These are phyloP conservation scores for Musa balbisiana DNA, from an alignment of 202 grass and related monocot species.

Conservation along the genomic window DNA sequence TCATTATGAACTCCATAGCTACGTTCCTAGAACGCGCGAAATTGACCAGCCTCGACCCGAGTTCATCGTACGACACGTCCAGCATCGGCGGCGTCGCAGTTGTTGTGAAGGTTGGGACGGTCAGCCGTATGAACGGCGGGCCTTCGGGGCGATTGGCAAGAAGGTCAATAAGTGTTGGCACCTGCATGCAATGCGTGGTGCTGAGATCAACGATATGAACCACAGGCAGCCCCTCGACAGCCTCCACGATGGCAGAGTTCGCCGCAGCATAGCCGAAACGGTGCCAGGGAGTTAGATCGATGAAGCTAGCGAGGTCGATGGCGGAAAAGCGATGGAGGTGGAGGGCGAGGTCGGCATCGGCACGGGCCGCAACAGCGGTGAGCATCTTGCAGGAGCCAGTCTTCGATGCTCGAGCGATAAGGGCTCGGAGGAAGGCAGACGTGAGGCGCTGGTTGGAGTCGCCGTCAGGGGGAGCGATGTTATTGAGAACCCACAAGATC, in stretches of 20 bases:
- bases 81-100: constrained; percentile 41
- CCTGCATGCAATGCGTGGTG: constrained; percentile 99
- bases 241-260: constrained; percentile 77
- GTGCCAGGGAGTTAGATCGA: constrained; percentile 96
- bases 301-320: constrained; percentile 73
- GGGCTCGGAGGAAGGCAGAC: constrained; percentile 73
- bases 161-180: constrained; percentile 91
- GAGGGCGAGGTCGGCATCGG: constrained; percentile 41
- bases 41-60: constrained; percentile 55
- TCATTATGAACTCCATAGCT: constrained; percentile 63
- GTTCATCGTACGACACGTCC: constrained; percentile 77
- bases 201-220: constrained; percentile 81
- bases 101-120: constrained; percentile 31
- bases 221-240: constrained; percentile 55
- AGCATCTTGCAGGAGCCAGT: constrained; percentile 83
- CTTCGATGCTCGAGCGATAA: constrained; percentile 71
- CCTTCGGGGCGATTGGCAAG: constrained; percentile 68
- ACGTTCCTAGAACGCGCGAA: constrained; percentile 75
- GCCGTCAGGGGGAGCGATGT: constrained; percentile 82
- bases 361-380: constrained; percentile 30
- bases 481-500: constrained; percentile 96
- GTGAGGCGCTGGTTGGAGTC: constrained; percentile 87
- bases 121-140: constrained; percentile 57
- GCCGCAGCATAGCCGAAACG: constrained; percentile 81
- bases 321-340: constrained; percentile 68